Conservation (phyloP, 352 stramenopile species). For the Sclerospora graminicola region DNA sequence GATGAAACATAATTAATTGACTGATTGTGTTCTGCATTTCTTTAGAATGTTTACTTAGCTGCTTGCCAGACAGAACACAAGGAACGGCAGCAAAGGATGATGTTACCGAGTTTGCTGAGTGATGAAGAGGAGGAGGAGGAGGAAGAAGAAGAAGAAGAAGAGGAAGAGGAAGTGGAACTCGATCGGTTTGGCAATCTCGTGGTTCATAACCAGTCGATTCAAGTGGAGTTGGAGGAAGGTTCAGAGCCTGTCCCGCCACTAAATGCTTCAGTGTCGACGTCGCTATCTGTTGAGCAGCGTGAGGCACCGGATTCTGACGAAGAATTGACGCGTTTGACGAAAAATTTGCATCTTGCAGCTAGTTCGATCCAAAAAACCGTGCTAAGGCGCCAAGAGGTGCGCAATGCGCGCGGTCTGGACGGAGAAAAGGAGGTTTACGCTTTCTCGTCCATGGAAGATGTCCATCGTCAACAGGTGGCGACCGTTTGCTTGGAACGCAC, state of each 20-base stretch:
- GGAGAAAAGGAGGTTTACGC: constrained; percentile 27
- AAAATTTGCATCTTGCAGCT: constrained; percentile 43
- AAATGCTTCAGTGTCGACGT: neutral
- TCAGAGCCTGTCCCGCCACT: constrained; percentile 6
- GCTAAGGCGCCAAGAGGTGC: constrained; percentile 35
- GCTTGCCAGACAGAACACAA: constrained; percentile 55
- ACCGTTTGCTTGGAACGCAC: constrained; percentile 63
- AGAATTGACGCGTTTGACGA: constrained; percentile 42
- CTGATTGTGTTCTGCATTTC: constrained; percentile 5
- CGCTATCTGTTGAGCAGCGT: neutral
- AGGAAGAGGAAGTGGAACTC: constrained; percentile 14
- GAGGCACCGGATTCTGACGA: constrained; percentile 35
- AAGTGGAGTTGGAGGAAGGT: constrained; percentile 5
- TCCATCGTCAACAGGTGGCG: constrained; percentile 43
- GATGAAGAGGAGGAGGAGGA: constrained; percentile 27
- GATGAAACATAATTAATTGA: neutral
- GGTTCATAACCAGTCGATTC: constrained; percentile 10
- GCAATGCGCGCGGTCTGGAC: constrained; percentile 9
- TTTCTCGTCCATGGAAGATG: constrained; percentile 62
- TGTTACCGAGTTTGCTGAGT: constrained; percentile 50
- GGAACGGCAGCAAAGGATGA: constrained; percentile 36
- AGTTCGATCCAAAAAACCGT: constrained; percentile 56
- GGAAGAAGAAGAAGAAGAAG: constrained; percentile 29
- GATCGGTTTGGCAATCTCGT: constrained; percentile 30
- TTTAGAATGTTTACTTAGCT: constrained; percentile 48